Percentiles rank a stretch among this genome's conserved stretches.
These are phyloP conservation scores for Xylaria sp. DNA, from an alignment of 2,329 filamentous ascomycete species.

Conservation along the genomic window DNA sequence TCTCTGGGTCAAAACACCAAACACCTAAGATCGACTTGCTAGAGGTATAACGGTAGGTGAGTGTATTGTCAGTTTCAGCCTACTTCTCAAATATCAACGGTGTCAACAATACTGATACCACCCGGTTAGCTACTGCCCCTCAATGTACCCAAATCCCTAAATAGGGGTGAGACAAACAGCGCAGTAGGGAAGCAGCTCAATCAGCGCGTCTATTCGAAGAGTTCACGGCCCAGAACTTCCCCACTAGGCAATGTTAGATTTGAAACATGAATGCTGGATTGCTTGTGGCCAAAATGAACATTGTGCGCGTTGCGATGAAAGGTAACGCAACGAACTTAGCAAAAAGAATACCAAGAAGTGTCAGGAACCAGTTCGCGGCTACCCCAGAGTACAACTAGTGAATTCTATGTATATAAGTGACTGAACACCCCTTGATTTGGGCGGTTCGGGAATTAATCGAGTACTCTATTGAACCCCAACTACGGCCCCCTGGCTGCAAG, in stretches of 20 bases:
- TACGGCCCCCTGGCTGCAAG: too few species aligned
- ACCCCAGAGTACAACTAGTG: too few species aligned
- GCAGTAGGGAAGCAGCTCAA: constrained; percentile 65
- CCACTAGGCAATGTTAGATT: constrained; percentile 70
- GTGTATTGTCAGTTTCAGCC: too few species aligned
- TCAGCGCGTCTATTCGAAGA: constrained; percentile 15
- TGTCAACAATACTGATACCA: constrained; percentile 62
- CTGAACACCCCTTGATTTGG: too few species aligned
- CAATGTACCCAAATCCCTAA: constrained; percentile 64
- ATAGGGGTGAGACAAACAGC: constrained; percentile 69
- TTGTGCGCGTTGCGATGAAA: constrained; percentile 52
- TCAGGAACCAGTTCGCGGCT: too few species aligned
- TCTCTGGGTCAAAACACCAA: too few species aligned
- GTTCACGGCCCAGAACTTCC: constrained; percentile 55
- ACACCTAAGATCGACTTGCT: too few species aligned
- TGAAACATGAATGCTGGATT: constrained; percentile 66
- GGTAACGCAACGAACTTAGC: constrained; percentile 11
- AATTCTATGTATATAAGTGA: too few species aligned
- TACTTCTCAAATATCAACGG: constrained; percentile 64
- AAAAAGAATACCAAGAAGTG: constrained; percentile 58
- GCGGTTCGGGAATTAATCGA: too few species aligned
- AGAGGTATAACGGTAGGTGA: too few species aligned
- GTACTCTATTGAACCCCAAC: too few species aligned
- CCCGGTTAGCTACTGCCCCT: constrained; percentile 57
- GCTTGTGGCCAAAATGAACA: constrained; percentile 67